phyloP scores from a whole-genome alignment of 768 basidiomycete genomes.

The Amanita rimosa region DNA sequence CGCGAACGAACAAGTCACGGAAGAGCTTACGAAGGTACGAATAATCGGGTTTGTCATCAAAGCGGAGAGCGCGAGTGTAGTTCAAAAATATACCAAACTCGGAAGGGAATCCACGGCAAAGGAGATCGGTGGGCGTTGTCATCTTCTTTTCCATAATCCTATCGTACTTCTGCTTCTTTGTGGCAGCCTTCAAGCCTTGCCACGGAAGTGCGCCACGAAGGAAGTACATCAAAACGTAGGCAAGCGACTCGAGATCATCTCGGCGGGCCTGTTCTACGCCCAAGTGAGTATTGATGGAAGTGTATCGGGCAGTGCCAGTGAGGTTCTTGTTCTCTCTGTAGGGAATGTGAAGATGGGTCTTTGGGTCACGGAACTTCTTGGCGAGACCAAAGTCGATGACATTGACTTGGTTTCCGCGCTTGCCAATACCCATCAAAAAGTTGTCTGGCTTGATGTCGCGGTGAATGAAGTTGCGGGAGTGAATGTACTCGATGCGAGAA shows the following conservation, averaged over 20 bases:
- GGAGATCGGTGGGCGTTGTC: constrained; percentile 93
- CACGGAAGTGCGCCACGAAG: constrained; percentile 95
- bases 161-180: constrained; percentile 99
- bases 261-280: constrained; percentile 98
- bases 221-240: constrained; percentile 99
- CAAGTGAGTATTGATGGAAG: constrained; percentile 97
- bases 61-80: constrained; percentile 96
- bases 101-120: constrained; percentile 99
- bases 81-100: constrained; percentile 99
- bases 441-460: constrained; percentile 99
- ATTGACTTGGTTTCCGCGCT: constrained; percentile 99
- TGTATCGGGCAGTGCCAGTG: constrained; percentile 98
- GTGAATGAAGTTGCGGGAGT: constrained; percentile 97
- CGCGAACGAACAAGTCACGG: constrained; percentile 94
- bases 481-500: constrained; percentile 98
- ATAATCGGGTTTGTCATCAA: constrained; percentile 99
- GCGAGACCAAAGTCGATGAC: constrained; percentile 97
- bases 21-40: constrained; percentile 99
- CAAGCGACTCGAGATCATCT: constrained; percentile 96
- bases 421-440: constrained; percentile 99
- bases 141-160: constrained; percentile 99
- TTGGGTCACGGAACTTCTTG: constrained; percentile 99
- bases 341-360: constrained; percentile 98
- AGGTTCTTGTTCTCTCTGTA: constrained; percentile 99
- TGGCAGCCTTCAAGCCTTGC: constrained; percentile 99